Evolutionary conservation across 2,329 filamentous ascomycete species (phyloP), one percentile per base, ranked within the genome.

Genomic region (Aureobasidium sp.): DNA sequence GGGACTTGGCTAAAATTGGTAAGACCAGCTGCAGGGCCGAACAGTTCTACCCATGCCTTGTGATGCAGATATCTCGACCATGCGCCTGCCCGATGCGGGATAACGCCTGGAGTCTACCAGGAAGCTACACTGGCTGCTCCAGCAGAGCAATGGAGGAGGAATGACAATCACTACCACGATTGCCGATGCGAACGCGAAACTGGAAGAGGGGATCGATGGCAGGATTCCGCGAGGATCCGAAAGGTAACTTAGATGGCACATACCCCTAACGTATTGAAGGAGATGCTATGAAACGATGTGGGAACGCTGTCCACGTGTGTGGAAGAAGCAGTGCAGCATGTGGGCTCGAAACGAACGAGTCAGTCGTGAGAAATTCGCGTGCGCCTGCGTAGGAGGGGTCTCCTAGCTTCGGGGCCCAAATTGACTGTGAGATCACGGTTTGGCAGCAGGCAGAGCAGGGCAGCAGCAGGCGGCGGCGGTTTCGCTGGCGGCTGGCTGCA

Each of bases 401-500:
- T 40, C 35, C 49, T 53, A 53, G 35, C 49, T 53, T 40, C 33
- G 27, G 29, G 27, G 38, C 15, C 43, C 37, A 21, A 23, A 43
- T 23, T 31, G 17, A 54, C 25, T n/a, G 49, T n/a, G 37, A 54
- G 50, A 33, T 40, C 50, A 53, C 49, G 11, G 29, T 17, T 50
- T 35, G 29, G 29, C 19, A n/a, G 47, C 43, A 37, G 33, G 13
- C 40, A n/a, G n/a, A n/a, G n/a, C n/a, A n/a, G n/a, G n/a, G n/a
- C n/a, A n/a, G n/a, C n/a, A n/a, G n/a, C n/a, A n/a, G n/a, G n/a
- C n/a, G n/a, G n/a, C 15, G 46, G 27, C 33, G 21, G 49, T 38
- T 38, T 31, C 35, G 33, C 50, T 53, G 50, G 50, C 50, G 37
- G 50, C 50, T 42, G 50, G 50, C 37, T 54, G 50, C 50, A 54